phyloP scores from a whole-genome alignment of 139 green algal species.

The Closterium sp. region DNA sequence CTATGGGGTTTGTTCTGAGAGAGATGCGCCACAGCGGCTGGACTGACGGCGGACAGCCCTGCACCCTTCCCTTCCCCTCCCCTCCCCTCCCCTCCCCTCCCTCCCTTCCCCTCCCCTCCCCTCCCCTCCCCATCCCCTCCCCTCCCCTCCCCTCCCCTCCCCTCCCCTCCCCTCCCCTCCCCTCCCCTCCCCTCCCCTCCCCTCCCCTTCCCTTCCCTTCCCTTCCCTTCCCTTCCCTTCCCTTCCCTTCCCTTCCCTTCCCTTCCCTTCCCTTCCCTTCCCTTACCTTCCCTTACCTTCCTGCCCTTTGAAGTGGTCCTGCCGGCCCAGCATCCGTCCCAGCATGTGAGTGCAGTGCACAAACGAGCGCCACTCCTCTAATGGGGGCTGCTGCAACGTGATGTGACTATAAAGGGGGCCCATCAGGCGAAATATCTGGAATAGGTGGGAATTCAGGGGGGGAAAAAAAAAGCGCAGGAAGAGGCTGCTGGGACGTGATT shows the following conservation, averaged over 20 bases:
- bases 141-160: no score
- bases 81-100: no score
- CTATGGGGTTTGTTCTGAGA: no score
- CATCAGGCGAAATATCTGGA: constrained; percentile 46
- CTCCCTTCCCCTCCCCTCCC: not conserved
- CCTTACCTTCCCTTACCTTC: not conserved
- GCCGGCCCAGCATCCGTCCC: constrained; percentile 5
- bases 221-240: not conserved
- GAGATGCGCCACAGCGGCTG: no score
- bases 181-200: no score
- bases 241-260: no score
- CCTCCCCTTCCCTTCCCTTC: no score
- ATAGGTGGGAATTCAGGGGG: not conserved
- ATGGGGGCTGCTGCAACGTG: constrained; percentile 8
- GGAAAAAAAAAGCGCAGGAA: no score
- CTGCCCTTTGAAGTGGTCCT: constrained; percentile 38
- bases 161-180: not conserved
- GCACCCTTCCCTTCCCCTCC: not conserved
- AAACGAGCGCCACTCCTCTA: constrained; percentile 46
- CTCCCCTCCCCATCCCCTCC: no score
- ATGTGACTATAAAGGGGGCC: constrained; percentile 12
- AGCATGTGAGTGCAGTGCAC: constrained; percentile 28
- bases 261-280: not conserved
- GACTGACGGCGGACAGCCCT: no score
- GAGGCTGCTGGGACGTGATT: no score